phyloP scores from a whole-genome alignment of 73 alveolate species.

The Blepharisma japonicum region DNA sequence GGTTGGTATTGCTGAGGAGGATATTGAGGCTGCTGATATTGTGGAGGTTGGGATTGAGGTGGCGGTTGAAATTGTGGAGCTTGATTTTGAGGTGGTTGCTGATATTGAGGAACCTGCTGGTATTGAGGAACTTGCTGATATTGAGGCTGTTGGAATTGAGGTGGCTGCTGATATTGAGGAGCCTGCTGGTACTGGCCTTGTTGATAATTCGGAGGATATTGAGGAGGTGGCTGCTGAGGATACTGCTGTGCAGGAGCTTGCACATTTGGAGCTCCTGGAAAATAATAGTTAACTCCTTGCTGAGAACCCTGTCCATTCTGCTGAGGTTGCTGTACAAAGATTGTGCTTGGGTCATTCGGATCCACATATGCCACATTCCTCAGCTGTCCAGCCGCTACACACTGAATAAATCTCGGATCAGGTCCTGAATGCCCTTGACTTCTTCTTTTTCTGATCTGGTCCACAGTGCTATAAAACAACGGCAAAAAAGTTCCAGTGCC shows the following conservation, averaged over 20 bases:
- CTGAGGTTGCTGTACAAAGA: slow-evolving; percentile 85
- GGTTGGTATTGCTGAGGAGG: too few species aligned
- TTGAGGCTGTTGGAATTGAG: too few species aligned
- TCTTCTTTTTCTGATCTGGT: slow-evolving; percentile 39
- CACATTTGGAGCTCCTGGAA: not conserved
- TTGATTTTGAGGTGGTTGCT: too few species aligned
- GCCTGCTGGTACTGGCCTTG: not conserved
- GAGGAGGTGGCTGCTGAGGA: not conserved
- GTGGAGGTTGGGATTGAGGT: too few species aligned
- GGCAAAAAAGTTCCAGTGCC: slow-evolving; percentile 57
- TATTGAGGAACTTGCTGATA: too few species aligned
- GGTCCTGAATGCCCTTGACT: slow-evolving; percentile 37
- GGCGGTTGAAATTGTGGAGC: too few species aligned
- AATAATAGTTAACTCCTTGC: slow-evolving; percentile 1
- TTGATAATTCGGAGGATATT: slow-evolving; percentile 9
- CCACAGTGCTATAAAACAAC: slow-evolving; percentile 28
- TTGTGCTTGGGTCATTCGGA: slow-evolving; percentile 96
- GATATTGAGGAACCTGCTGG: too few species aligned
- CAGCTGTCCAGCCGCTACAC: slow-evolving; percentile 43
- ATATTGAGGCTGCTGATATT: too few species aligned
- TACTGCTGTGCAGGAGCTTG: not conserved
- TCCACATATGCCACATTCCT: slow-evolving; percentile 86
- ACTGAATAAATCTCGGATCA: slow-evolving; percentile 56
- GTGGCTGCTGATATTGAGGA: too few species aligned
- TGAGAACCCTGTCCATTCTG: not conserved